Conservation (phyloP, 768 basidiomycete species). For the Serendipita sp. region DNA sequence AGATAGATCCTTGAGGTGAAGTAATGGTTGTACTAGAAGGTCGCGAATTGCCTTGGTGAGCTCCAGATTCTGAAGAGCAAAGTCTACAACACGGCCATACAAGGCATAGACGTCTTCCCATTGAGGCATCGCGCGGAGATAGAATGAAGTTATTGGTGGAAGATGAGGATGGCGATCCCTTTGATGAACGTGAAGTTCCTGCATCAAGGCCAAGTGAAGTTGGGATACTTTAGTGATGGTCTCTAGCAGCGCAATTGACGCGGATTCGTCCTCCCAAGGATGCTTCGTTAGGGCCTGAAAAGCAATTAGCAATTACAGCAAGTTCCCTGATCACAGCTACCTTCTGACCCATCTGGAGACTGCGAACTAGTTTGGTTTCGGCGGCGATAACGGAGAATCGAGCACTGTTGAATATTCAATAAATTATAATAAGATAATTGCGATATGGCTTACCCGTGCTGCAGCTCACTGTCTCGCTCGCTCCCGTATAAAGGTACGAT, state of each 20-base stretch:
- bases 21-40: neutral
- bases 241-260: neutral
- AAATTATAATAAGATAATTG: too few relatives aligned
- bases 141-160: neutral
- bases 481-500: too few relatives aligned
- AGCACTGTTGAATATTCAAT: neutral
- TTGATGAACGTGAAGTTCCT: neutral
- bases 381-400: neutral
- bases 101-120: neutral
- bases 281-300: neutral
- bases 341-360: neutral
- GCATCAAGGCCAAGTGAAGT: neutral
- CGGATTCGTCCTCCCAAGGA: neutral
- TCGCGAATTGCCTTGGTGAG: neutral
- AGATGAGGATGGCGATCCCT: neutral
- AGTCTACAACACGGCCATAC: neutral
- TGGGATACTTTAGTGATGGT: neutral
- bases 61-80: neutral
- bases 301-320: neutral
- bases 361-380: neutral
- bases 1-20: neutral
- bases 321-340: neutral
- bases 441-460: too few relatives aligned
- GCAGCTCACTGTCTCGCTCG: too few relatives aligned
- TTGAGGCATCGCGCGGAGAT: neutral